Conservation (phyloP, 2,329 filamentous ascomycete species). For the Chrysosphaeria jannelii region DNA sequence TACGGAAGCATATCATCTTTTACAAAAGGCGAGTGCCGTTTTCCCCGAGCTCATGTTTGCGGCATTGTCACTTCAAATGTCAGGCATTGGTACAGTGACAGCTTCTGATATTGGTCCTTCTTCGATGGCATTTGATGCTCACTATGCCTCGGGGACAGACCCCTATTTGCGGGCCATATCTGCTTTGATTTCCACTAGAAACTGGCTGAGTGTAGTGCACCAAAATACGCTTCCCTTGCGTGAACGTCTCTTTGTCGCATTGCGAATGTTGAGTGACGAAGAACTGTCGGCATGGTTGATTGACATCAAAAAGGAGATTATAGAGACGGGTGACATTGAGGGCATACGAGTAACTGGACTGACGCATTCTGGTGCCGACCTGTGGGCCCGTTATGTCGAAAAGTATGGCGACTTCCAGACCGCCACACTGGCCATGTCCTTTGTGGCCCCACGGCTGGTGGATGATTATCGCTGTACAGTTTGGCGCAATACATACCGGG, state of each 20-base stretch:
- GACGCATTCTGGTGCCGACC: conserved; percentile 38
- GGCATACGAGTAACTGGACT: conserved; percentile 54
- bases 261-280: conserved; percentile 32
- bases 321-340: conserved; percentile 39
- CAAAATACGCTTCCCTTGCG: conserved; percentile 43
- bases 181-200: conserved; percentile 42
- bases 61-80: conserved; percentile 34
- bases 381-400: conserved; percentile 45
- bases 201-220: conserved; percentile 45
- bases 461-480: conserved; percentile 44
- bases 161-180: conserved; percentile 58
- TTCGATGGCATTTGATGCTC: too few relatives aligned
- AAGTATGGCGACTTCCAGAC: conserved; percentile 56
- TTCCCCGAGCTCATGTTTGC: conserved; percentile 37
- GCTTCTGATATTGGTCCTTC: too few relatives aligned
- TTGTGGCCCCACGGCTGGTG: conserved; percentile 46
- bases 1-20: conserved; percentile 34
- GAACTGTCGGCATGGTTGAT: conserved; percentile 36
- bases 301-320: conserved; percentile 28
- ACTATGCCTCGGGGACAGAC: conserved; percentile 26
- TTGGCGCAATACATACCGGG: conserved; percentile 43
- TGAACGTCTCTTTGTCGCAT: conserved; percentile 44
- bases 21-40: conserved; percentile 33
- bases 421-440: conserved; percentile 41
- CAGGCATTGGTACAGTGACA: too few relatives aligned